Conservation (phyloP, 371 early-diverging fungal species). For the Apophysomyces trapeziformis region DNA sequence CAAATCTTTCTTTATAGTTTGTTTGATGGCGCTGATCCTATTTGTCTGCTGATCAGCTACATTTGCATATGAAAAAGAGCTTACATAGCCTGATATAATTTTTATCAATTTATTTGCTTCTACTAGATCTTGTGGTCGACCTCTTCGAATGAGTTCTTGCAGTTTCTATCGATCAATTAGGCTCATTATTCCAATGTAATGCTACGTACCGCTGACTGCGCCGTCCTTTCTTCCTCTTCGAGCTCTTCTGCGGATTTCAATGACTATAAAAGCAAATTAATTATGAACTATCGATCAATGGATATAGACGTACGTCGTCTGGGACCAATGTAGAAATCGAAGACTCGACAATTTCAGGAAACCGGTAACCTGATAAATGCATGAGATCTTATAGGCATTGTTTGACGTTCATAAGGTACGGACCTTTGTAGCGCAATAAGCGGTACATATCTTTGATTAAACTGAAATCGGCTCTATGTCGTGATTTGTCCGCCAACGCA, state of each 20-base stretch:
- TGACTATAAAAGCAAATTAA: constrained; percentile 29
- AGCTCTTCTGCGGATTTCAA: constrained; percentile 90
- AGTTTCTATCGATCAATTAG: constrained; percentile 69
- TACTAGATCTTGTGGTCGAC: constrained; percentile 88
- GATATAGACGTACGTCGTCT: constrained; percentile 39
- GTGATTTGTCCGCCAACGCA: constrained; percentile 79
- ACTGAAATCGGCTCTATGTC: constrained; percentile 87
- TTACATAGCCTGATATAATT: constrained; percentile 93
- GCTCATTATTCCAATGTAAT: neutral
- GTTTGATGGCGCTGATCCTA: constrained; percentile 77
- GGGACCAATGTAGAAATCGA: constrained; percentile 70
- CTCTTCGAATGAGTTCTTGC: constrained; percentile 94
- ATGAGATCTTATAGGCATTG: constrained; percentile 35
- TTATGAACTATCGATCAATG: constrained; percentile 11
- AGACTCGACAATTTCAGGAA: constrained; percentile 79
- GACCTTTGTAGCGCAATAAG: constrained; percentile 52
- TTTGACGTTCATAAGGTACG: neutral
- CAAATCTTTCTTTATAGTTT: constrained; percentile 84
- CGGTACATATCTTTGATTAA: constrained; percentile 94
- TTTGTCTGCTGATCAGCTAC: neutral
- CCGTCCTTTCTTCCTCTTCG: constrained; percentile 90
- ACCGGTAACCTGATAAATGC: constrained; percentile 70
- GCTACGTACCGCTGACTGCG: constrained; percentile 78
- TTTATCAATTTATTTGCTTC: constrained; percentile 97
- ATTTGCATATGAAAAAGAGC: constrained; percentile 17